Conservation (phyloP, 768 basidiomycete species). For the Cantharellus cinnabarinus region DNA sequence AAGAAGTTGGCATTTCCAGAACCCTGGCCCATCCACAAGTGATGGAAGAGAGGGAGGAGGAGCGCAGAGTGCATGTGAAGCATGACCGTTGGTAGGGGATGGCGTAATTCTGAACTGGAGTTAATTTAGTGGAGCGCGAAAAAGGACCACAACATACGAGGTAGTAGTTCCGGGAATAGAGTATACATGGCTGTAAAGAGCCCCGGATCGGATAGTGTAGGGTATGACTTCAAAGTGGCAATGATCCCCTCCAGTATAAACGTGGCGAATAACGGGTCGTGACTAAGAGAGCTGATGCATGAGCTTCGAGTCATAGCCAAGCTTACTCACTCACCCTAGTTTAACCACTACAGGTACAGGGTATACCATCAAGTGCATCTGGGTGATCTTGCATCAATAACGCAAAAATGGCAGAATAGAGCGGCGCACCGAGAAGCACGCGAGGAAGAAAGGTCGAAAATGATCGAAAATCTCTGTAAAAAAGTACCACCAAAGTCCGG, state of each 20-base stretch:
- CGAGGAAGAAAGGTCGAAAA: conserved; percentile 86
- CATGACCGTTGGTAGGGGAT: conserved; percentile 65
- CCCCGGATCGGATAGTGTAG: conserved; percentile 73
- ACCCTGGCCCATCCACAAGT: conserved; percentile 77
- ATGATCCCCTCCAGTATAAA: conserved; percentile 60
- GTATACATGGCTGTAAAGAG: conserved; percentile 64
- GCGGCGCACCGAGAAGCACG: conserved; percentile 69
- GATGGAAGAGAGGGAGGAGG: conserved; percentile 77
- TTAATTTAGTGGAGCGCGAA: background rate
- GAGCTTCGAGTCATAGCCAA: background rate
- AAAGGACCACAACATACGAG: conserved; percentile 34
- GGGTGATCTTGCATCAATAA: background rate
- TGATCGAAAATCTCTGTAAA: conserved; percentile 99
- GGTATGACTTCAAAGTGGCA: conserved; percentile 78
- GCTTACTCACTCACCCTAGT: conserved; percentile 38
- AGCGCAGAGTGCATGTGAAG: conserved; percentile 68
- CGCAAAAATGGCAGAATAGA: background rate
- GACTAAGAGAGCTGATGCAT: conserved; percentile 22
- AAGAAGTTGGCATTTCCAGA: conserved; percentile 98
- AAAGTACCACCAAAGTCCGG: conserved; percentile 97
- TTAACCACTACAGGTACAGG: conserved; percentile 70
- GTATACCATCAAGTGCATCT: conserved; percentile 73
- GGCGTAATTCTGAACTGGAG: conserved; percentile 44
- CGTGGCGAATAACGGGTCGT: conserved; percentile 66
- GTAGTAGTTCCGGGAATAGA: conserved; percentile 67